A percentile compares a stretch with the other conserved stretches of the same genome.
These are phyloP conservation scores for Phylloporus gajari DNA, from an alignment of 1,284 basidiomycete genomes.

Conservation along the genomic window DNA sequence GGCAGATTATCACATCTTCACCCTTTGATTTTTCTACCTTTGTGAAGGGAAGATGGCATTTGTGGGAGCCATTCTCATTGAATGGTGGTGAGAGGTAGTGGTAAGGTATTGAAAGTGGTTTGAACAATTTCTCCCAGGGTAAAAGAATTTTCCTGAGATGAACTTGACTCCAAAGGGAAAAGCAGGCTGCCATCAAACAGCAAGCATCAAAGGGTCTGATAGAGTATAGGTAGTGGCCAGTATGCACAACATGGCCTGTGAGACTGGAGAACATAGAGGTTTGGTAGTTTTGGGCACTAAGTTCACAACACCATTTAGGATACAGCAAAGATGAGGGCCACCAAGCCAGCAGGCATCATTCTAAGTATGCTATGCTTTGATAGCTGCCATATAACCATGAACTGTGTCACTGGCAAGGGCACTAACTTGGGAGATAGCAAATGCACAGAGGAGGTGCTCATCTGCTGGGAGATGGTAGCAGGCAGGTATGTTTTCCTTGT, in stretches of 20 bases:
- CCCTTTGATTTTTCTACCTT: no score
- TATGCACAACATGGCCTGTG: background rate
- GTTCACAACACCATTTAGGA: background rate
- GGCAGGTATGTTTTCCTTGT: background rate
- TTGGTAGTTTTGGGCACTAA: background rate
- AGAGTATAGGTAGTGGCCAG: background rate
- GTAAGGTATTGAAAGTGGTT: background rate
- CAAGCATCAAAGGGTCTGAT: background rate
- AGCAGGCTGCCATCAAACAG: background rate
- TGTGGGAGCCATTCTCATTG: no score
- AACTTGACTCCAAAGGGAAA: conserved; percentile 3
- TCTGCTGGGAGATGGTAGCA: background rate
- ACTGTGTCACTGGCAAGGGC: background rate
- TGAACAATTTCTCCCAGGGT: conserved; percentile 1
- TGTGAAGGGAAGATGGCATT: no score
- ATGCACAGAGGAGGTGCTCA: background rate
- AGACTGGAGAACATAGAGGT: background rate
- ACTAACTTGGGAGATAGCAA: background rate
- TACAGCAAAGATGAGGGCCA: background rate
- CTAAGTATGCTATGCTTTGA: conserved; percentile 2
- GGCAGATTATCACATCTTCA: no score
- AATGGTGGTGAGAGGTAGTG: background rate
- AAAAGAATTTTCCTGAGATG: conserved; percentile 15
- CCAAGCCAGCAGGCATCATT: background rate
- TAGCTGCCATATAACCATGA: background rate